A percentile compares a stretch with the other conserved stretches of the same genome.
Conservation (phyloP, 352 stramenopile species). For the Phytophthora boehmeriae region DNA sequence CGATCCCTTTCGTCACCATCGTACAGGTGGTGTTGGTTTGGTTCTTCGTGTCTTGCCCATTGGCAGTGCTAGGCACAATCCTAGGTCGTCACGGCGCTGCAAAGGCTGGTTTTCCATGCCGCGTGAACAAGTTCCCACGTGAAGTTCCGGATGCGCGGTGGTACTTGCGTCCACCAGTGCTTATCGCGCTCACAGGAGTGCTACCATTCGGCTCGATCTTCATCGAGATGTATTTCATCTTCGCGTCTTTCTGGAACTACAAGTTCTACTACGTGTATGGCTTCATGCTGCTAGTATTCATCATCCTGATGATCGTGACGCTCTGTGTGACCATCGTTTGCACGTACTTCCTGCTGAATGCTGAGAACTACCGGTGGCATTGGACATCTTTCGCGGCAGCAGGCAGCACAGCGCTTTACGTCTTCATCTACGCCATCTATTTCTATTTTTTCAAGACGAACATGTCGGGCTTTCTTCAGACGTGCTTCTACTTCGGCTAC, state of each 20-base stretch:
- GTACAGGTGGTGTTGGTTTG: constrained; percentile 95
- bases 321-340: constrained; percentile 99
- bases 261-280: constrained; percentile 99
- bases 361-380: constrained; percentile 99
- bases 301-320: constrained; percentile 98
- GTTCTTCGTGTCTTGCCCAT: constrained; percentile 97
- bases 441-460: constrained; percentile 99
- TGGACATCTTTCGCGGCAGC: constrained; percentile 97
- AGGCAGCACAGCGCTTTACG: constrained; percentile 95
- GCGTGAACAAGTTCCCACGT: constrained; percentile 97
- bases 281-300: constrained; percentile 98
- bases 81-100: constrained; percentile 93
- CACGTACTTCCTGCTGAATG: constrained; percentile 99
- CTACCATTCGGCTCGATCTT: constrained; percentile 99
- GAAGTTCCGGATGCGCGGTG: constrained; percentile 81
- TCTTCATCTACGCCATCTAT: constrained; percentile 99
- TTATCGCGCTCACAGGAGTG: constrained; percentile 96
- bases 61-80: constrained; percentile 97
- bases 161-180: constrained; percentile 82
- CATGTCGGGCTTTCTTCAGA: constrained; percentile 99
- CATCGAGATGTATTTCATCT: constrained; percentile 99
- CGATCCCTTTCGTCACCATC: constrained; percentile 87
- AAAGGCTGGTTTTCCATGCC: constrained; percentile 88
- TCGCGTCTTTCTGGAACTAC: constrained; percentile 99
- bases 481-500: constrained; percentile 99